These are phyloP conservation scores for Daedaleopsis nitida DNA, from an alignment of 768 basidiomycete species.

Conservation along the genomic window DNA sequence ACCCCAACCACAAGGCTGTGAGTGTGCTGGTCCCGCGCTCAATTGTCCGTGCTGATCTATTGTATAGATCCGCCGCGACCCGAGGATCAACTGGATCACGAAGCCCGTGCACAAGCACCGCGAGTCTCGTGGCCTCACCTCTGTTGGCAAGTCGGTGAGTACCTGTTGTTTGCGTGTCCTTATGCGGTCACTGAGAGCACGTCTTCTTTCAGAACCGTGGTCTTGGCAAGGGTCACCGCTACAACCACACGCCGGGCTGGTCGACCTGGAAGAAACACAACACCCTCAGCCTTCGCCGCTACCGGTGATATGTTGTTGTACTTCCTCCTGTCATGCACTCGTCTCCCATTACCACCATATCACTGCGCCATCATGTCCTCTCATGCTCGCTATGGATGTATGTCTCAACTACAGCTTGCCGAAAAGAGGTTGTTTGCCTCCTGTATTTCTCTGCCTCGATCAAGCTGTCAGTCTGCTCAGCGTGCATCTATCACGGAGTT, in stretches of 20 bases:
- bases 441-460: neutral
- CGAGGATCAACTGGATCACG: constrained; percentile 98
- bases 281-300: constrained; percentile 89
- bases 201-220: constrained; percentile 80
- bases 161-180: neutral
- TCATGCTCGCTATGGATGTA: constrained; percentile 34
- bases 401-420: constrained; percentile 28
- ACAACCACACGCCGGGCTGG: constrained; percentile 91
- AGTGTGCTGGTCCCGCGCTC: constrained; percentile 32
- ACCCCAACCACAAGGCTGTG: constrained; percentile 92
- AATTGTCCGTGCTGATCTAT: neutral
- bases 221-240: constrained; percentile 89
- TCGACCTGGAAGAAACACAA: constrained; percentile 99
- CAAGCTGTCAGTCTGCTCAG: neutral
- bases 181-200: constrained; percentile 3
- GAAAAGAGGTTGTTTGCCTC: constrained; percentile 18
- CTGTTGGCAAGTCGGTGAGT: constrained; percentile 90
- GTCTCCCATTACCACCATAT: constrained; percentile 17
- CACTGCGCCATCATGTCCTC: constrained; percentile 27
- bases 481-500: neutral
- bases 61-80: constrained; percentile 84
- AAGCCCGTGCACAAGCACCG: constrained; percentile 99
- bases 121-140: constrained; percentile 96
- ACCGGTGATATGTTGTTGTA: constrained; percentile 55
- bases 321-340: constrained; percentile 32